Base-by-base conservation (phyloP, 2,329 filamentous ascomycete species). In the Trichoderma cornu-damae region DNA sequence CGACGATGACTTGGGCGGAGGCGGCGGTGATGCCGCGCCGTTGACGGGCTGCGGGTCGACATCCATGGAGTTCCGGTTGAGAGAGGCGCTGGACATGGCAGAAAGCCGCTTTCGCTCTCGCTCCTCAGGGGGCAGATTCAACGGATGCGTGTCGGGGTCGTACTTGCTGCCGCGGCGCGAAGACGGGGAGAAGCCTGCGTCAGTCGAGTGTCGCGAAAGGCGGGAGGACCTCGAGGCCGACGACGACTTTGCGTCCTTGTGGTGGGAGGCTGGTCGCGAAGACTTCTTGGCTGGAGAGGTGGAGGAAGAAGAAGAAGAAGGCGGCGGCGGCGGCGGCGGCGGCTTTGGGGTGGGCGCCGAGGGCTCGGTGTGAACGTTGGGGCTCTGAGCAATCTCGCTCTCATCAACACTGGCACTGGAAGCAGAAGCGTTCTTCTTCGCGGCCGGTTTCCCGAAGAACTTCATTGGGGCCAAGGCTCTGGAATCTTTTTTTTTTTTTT, bases 81-180 rank as follows among this genome's bases (percentile, higher is more conserved):
- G 80, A 66, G 72, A 72, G 64, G 70, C 67, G 67, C 76, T 79
- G 62, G 86, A 86, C 61, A 90, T 79, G 64, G 80, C 80, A 48
- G 87, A 90, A 58, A 89, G 74, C 61, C 89, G 85, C 72, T 89
- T 60, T 88, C 90, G 83, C 79, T 96, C 87, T 76, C 90, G 83
- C 79, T 96, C 87, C 76, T 96, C 91, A 46, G 91, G 91, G 2
- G 88, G 90, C 20, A 96, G 83, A 68, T 96, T 96, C 52, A 96
- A 81, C 37, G 93, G 93, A 72, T 96, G 92, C 2, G 85, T 87
- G 70, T 93, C 83, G 62, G 79, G 79, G 69, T 89, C 85, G 68
- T 77, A 73, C 69, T 83, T 83, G 65, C 73, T 75, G 62, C 80
- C 76, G 57, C 80, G 77, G 26, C 80, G 77, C 32, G 70, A 73